phyloP scores from a whole-genome alignment of 108 stramenopile species.

The Cyclotella sp. region DNA sequence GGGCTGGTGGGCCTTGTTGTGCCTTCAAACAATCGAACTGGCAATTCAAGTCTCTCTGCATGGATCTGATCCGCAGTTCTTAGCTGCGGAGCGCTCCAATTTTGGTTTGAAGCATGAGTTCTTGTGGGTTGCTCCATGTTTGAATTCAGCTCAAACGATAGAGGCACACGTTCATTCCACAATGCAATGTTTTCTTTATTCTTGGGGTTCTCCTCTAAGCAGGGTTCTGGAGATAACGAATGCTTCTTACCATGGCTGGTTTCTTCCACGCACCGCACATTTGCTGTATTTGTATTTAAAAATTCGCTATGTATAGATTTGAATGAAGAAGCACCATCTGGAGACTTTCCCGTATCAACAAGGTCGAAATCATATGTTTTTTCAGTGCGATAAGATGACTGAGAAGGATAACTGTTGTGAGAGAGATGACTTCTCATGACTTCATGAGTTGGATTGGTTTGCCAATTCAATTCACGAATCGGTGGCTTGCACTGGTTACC shows the following conservation, averaged over 20 bases:
- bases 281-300: too few species aligned
- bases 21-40: too few species aligned
- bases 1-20: too few species aligned
- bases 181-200: neutral
- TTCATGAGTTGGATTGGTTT: too few species aligned
- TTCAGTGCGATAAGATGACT: neutral
- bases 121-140: neutral
- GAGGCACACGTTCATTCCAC: slow-evolving; percentile 7
- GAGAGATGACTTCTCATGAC: neutral
- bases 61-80: too few species aligned
- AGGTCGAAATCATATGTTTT: neutral
- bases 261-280: too few species aligned
- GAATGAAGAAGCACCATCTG: too few species aligned
- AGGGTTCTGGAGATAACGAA: neutral
- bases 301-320: too few species aligned
- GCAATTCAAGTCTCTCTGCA: too few species aligned
- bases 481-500: too few species aligned
- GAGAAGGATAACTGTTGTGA: neutral
- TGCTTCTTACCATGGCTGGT: neutral
- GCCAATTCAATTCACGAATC: too few species aligned
- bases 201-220: neutral
- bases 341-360: neutral
- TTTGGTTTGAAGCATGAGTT: neutral
- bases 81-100: neutral
- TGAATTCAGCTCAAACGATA: slow-evolving; percentile 18